Base-by-base conservation (phyloP, 306 rosid species). In the Glycine latifolia region DNA sequence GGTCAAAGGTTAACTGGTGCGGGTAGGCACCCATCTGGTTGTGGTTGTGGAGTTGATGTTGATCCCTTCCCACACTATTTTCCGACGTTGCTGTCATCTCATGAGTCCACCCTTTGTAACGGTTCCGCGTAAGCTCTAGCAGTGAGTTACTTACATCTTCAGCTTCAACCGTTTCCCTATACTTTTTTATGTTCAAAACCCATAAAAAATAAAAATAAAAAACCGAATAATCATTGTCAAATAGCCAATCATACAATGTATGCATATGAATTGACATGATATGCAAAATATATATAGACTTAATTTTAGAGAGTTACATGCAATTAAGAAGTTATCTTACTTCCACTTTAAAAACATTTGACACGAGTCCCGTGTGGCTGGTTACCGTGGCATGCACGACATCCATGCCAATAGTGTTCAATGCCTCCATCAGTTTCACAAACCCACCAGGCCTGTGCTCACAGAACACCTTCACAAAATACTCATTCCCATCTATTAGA, bases 361-460 rank as follows among this genome's bases (percentile, higher is more conserved):
- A 89, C 10, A 90, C 97, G 0, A 95, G 97, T 43, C 92, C 90
- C 85, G 88, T 91, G 87, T 88, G 91, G 82, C 90, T 91, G 35
- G 98, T 93, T 0, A 95, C 97, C 5, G 91, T 91, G 49, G 96
- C 98, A 88, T 90, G 91, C 15, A 90, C 81, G 10, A 93, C 94
- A 81, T 91, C 97, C 86, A 92, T 81, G 52, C 91, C 90, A n/a
- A 93, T 80, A 75, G 91, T 86, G 75, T 86, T 88, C 15, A 95
- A 83, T 2, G 96, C 98, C 79, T 93, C 98, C 94, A 95, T 91
- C 75, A 95, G 77, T 65, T 85, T 95, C 88, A 82, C 86, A 83
- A 93, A 95, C 46, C 97, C 95, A 12, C 97, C 96, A 1, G 90
- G 82, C 67, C 89, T 91, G 75, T 95, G 94, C 91, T 95, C 99